Evolutionary conservation across 768 basidiomycete genomes (phyloP), one percentile per base, ranked within the genome.

Genomic region (Lenzites betulinus): DNA sequence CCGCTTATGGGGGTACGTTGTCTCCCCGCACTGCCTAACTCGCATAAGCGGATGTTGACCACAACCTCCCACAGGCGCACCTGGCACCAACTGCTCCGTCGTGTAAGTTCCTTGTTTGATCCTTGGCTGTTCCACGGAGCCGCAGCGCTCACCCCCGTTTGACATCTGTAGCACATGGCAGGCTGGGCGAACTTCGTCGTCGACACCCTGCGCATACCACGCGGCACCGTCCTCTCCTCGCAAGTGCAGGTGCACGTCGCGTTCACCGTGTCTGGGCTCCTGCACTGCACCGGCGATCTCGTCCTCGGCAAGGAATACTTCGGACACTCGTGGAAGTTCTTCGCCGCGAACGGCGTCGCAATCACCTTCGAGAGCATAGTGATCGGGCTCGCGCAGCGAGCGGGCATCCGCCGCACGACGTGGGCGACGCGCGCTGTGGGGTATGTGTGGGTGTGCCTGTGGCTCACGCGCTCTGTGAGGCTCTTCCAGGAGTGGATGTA

Each of bases 1-100:
- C 18, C 69, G 70, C 8, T 71, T 76, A 28, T 80, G 79, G 79
- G 73, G 78, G 77, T 78, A 60, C 63, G 76, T 69, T 6, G 6
- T 46, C 5, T 15, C 48, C 38, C 38, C 13, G 38, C n/a, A n/a
- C n/a, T n/a, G n/a, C n/a, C n/a, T n/a, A n/a, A n/a, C n/a, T n/a
- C n/a, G n/a, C n/a, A n/a, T n/a, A n/a, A n/a, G n/a, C n/a, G n/a
- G n/a, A n/a, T n/a, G n/a, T n/a, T 39, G 13, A 39, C 38, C 11
- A 39, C 22, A 30, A n/a, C 2, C 12, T 22, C 1, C 30, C 13
- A 18, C 54, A 75, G 76, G 18, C 69, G 69, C 30, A 65, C 69
- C 0, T 79, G 77, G 77, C 78, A 79, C 59, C 78, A 79, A 52
- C 58, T 69, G 36, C 47, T 77, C 33, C 71, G 72, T 44, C 67